phyloP scores from a whole-genome alignment of 2,329 filamentous ascomycete genomes.

The Penicillium sp. region DNA sequence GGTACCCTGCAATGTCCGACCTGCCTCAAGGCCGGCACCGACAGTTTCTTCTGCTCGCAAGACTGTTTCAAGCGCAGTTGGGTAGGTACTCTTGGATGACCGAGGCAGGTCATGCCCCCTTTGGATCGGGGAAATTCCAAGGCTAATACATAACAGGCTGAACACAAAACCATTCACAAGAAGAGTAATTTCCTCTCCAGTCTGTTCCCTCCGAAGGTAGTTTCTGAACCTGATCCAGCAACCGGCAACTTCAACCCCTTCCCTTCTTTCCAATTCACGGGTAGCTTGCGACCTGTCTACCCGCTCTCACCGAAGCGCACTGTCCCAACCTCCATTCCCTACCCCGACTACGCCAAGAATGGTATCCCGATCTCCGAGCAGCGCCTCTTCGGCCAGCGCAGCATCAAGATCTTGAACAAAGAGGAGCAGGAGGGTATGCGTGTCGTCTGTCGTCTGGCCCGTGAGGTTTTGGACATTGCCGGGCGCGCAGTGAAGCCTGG shows the following conservation, averaged over 20 bases:
- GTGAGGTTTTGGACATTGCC: slow-evolving; percentile 91
- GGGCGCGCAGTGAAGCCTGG: slow-evolving; percentile 82
- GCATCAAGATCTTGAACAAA: slow-evolving; percentile 77
- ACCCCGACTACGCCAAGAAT: slow-evolving; percentile 84
- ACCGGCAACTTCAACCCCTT: slow-evolving; percentile 91
- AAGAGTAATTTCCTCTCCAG: slow-evolving; percentile 72
- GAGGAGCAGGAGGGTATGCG: slow-evolving; percentile 85
- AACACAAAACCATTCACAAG: slow-evolving; percentile 84
- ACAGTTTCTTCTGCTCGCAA: slow-evolving; percentile 96
- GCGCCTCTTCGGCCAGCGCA: slow-evolving; percentile 68
- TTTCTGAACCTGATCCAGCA: slow-evolving; percentile 88
- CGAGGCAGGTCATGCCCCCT: slow-evolving; percentile 8
- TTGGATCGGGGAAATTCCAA: not conserved
- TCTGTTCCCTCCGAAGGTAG: slow-evolving; percentile 72
- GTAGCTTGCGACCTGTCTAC: slow-evolving; percentile 79
- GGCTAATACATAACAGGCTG: slow-evolving; percentile 53
- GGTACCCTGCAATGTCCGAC: slow-evolving; percentile 88
- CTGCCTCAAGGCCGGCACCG: slow-evolving; percentile 84
- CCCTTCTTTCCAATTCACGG: slow-evolving; percentile 80
- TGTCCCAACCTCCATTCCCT: slow-evolving; percentile 74
- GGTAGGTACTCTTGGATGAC: slow-evolving; percentile 59
- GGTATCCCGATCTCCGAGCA: slow-evolving; percentile 70
- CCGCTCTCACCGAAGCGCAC: slow-evolving; percentile 70
- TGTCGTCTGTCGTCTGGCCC: slow-evolving; percentile 79
- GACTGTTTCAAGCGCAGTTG: slow-evolving; percentile 99